Evolutionary conservation across 257 asterid species (phyloP), one percentile per base, ranked within the genome.

Genomic region (Ballota nigra): DNA sequence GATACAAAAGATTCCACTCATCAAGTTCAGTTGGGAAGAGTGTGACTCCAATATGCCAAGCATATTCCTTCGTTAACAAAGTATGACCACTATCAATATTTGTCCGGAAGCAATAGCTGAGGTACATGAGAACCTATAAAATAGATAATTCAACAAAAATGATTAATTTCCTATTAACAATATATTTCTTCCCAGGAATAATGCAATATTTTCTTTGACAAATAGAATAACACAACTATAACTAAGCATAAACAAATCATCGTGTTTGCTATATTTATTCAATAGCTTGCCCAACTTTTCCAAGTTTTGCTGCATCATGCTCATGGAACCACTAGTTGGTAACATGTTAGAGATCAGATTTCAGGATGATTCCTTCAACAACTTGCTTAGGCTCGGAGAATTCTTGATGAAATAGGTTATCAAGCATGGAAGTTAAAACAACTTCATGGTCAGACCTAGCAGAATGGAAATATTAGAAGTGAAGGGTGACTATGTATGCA

Each of bases 11-110:
- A 74, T 83, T 86, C 99, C 99, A 94, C 72, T 89, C 96, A 26
- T 82, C 86, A 60, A 84, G 80, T 63, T 87, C 96, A 15, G 69
- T 67, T 22, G 78, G 83, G 60, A 89, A 78, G 70, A 94, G 81
- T 49, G 96, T 96, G 56, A 96, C 99, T 38, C 93, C 92, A 69
- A 94, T 85, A 78, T 83, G 87, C 98, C 99, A 94, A 74, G 97
- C 97, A 78, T 89, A 88, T 86, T 86, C 96, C 77, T 84, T 84
- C 79, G 83, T 88, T 70, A 94, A 72, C 87, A 94, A 75, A 72
- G 89, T 73, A 26, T 82, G 79, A 79, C 70, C 69, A 43, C 82
- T 79, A 83, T 89, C 88, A 49, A 82, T 76, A 51, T 55, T n/a
- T 76, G 45, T 82, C 85, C 2, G 68, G 84, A 61, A 73, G 65